Evolutionary conservation across 2,329 filamentous ascomycete species (phyloP).

Genomic region (Neonectria neomacrospora): DNA sequence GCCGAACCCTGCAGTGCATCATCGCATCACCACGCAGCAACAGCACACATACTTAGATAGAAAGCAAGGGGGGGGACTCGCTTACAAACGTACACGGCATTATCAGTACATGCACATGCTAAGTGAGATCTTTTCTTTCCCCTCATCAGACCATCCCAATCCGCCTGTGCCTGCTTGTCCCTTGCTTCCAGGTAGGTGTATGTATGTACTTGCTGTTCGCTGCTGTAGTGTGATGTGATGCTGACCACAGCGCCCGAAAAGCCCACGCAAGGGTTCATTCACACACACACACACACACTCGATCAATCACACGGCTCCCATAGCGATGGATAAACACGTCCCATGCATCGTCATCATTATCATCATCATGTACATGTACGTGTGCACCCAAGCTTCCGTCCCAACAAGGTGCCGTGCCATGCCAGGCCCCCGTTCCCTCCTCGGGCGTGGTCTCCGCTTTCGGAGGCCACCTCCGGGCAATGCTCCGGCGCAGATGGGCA

Average conservation of each 20-base stretch:
- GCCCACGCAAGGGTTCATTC: conserved; percentile 6
- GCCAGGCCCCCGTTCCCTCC: conserved; percentile 1
- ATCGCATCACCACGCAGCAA: background rate
- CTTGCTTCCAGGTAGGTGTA: conserved; percentile 6
- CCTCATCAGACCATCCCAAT: conserved; percentile 15
- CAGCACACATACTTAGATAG: background rate
- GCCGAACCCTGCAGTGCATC: conserved; percentile 2
- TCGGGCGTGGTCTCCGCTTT: conserved; percentile 36
- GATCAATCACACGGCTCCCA: background rate
- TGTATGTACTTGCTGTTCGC: conserved; percentile 8
- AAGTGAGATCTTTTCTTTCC: background rate
- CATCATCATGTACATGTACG: conserved; percentile 18
- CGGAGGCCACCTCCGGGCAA: background rate
- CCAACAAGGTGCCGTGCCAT: background rate
- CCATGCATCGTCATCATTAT: background rate
- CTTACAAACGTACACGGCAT: background rate
- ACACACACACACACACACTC: background rate
- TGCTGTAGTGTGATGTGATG: conserved; percentile 31
- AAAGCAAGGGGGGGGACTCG: background rate
- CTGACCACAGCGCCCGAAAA: conserved; percentile 26
- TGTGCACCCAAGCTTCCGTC: conserved; percentile 24
- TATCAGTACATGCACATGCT: conserved; percentile 8
- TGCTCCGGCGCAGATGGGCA: background rate
- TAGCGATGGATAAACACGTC: background rate
- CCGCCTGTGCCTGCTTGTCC: conserved; percentile 7